These are phyloP conservation scores for Neoarthrinium moseri DNA, from an alignment of 2,329 filamentous ascomycete species.

Conservation along the genomic window DNA sequence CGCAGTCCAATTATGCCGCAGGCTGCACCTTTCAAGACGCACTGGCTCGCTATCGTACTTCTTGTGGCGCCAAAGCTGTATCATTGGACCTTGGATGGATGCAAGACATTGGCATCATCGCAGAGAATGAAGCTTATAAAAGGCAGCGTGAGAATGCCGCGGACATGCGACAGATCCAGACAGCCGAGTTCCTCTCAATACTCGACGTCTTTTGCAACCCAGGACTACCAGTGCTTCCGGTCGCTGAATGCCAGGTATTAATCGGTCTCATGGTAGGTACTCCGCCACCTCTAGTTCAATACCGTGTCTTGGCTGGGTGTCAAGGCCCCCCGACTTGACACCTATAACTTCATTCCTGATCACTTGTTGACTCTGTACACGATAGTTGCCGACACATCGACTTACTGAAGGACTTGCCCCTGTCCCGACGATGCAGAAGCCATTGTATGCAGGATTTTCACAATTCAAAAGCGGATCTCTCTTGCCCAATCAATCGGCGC, in stretches of 20 bases:
- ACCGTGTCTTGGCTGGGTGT: no score
- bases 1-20: conserved; percentile 24
- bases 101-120: conserved; percentile 23
- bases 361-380: no score
- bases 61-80: conserved; percentile 17
- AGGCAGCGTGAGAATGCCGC: conserved; percentile 12
- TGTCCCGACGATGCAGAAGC: no score
- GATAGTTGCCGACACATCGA: no score
- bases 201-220: conserved; percentile 21
- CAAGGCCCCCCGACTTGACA: no score
- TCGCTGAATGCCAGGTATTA: neutral
- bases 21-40: conserved; percentile 25
- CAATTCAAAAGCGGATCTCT: no score
- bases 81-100: conserved; percentile 25
- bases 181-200: conserved; percentile 20
- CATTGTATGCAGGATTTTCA: no score
- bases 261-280: no score
- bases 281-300: no score
- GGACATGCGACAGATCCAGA: conserved; percentile 20
- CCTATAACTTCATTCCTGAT: no score
- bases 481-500: no score
- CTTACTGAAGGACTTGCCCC: no score
- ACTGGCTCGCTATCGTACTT: conserved; percentile 19
- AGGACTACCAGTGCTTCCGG: neutral
- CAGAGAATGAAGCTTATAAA: conserved; percentile 17